A percentile compares a stretch with the other conserved stretches of the same genome.
Evolutionary conservation across 495 filamentous ascomycete species (phyloP).

Genomic region (Pyrenula massariospora): DNA sequence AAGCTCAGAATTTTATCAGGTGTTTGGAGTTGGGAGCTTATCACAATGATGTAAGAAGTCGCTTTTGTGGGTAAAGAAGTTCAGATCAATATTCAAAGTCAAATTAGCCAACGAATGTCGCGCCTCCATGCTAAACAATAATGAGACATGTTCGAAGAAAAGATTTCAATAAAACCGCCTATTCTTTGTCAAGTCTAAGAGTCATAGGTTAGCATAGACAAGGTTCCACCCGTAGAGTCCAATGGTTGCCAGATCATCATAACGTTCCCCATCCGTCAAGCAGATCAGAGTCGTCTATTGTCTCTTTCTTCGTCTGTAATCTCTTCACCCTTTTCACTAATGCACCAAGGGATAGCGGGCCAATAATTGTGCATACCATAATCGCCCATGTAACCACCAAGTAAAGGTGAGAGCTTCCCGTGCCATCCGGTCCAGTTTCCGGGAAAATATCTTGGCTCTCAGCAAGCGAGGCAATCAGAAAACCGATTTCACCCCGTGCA

Average conservation of each 20-base stretch:
- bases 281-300: background rate
- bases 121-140: background rate
- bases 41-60: background rate
- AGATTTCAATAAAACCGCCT: background rate
- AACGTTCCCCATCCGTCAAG: background rate
- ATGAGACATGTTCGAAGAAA: background rate
- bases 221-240: background rate
- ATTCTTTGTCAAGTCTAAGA: background rate
- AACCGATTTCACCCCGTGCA: slow-evolving; percentile 68
- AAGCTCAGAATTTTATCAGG: background rate
- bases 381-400: slow-evolving; percentile 66
- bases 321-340: background rate
- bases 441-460: slow-evolving; percentile 48
- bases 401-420: slow-evolving; percentile 26
- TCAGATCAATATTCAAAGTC: background rate
- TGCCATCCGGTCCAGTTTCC: slow-evolving; percentile 10
- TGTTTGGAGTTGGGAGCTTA: background rate
- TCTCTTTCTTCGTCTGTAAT: background rate
- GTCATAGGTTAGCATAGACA: background rate
- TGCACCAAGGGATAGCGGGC: slow-evolving; percentile 53
- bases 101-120: background rate
- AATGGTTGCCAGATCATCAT: background rate
- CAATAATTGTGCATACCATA: slow-evolving; percentile 59
- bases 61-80: background rate
- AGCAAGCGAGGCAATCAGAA: slow-evolving; percentile 61